Base-by-base conservation (phyloP, 331 rosid species). In the Malus hybrid region DNA sequence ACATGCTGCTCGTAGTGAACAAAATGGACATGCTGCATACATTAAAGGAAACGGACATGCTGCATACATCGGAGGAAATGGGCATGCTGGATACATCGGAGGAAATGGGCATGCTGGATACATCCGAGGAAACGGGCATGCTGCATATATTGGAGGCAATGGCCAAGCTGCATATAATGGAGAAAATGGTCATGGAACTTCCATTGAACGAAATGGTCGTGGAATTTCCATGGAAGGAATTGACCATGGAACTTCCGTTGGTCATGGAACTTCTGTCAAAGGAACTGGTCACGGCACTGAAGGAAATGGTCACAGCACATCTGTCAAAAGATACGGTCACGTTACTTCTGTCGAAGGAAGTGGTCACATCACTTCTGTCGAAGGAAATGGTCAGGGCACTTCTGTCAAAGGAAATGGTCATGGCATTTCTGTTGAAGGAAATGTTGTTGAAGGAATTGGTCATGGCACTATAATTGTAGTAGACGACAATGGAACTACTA, bases 141-240 rank as follows among this genome's bases (percentile, higher is more conserved):
- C 46, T 27, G 32, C 44, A 46, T 32, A 14, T 70, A 72, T 16
- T 42, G 71, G 62, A 65, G 84, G 56, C 42, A 74, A 77, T 71
- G 77, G 66, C 63, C 79, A 32, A 5, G 72, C 31, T 31, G 56
- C 79, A 56, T 70, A 57, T 33, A 71, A 64, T 24, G 88, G 83
- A 75, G 85, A 71, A 72, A 80, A 81, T 72, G 68, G 28, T 39
- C 18, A 24, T 22, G 68, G 42, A 12, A 61, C 65, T 56, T 4
- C 32, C 4, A 10, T 57, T 7, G 71, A 69, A 65, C 82, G 50
- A 42, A 74, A 76, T 71, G 77, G 66, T 66, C 79, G 28, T 3
- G 69, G 36, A 24, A 57, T 77, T 46, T 72, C 60, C 27, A 72
- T 70, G 16, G 87, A 85, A 76, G 86, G 73, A 69, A 83, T 79